Percentiles rank a stretch among this genome's conserved stretches.
phyloP scores from a whole-genome alignment of 352 stramenopile species.

The Globisporangium okanoganense region DNA sequence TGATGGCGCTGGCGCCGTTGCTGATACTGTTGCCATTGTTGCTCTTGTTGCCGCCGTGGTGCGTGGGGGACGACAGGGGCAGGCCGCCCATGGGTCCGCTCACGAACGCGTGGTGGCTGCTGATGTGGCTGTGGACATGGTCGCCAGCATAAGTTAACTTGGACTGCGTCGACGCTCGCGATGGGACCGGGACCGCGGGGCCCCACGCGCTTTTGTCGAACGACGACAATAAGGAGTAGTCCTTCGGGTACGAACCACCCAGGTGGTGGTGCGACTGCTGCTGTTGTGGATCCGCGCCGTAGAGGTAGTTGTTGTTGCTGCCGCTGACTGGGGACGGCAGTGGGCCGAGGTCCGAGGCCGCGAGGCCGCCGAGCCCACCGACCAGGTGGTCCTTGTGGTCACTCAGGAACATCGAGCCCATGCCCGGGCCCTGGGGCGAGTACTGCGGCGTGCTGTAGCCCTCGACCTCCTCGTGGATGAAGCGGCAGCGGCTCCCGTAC shows the following conservation, averaged over 20 bases:
- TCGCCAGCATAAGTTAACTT: conserved; percentile 58
- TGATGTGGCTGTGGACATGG: conserved; percentile 11
- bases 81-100: conserved; percentile 29
- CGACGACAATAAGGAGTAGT: conserved; percentile 60
- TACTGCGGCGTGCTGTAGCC: conserved; percentile 54
- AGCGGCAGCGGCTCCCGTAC: conserved; percentile 84
- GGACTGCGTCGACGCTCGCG: conserved; percentile 15
- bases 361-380: conserved; percentile 26
- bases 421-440: conserved; percentile 31
- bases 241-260: conserved; percentile 42
- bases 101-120: conserved; percentile 10
- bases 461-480: conserved; percentile 85
- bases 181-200: conserved; percentile 10
- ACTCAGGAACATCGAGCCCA: conserved; percentile 56
- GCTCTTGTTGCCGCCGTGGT: background rate
- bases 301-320: conserved; percentile 31
- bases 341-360: conserved; percentile 25
- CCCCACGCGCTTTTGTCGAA: conserved; percentile 60
- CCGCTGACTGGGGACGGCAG: conserved; percentile 20
- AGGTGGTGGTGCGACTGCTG: conserved; percentile 25
- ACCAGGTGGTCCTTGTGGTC: conserved; percentile 40
- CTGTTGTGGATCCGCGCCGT: conserved; percentile 21
- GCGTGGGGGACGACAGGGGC: conserved; percentile 15
- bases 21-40: conserved; percentile 8
- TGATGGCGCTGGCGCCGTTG: conserved; percentile 9